These are phyloP conservation scores for Beverwykella pulmonaria DNA, from an alignment of 495 filamentous ascomycete species.

Conservation along the genomic window DNA sequence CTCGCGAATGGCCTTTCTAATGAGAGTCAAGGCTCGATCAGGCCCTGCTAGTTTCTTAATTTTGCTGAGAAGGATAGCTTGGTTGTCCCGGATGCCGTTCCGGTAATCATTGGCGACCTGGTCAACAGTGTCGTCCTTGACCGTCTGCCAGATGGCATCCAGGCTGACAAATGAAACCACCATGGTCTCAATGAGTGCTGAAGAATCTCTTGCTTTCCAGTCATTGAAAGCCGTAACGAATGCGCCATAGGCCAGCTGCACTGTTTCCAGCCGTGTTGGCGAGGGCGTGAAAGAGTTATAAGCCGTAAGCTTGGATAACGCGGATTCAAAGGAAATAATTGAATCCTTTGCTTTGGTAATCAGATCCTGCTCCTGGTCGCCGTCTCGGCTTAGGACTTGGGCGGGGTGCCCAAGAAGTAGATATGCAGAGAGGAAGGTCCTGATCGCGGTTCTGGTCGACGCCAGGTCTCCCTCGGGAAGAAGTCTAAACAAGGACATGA, in stretches of 20 bases:
- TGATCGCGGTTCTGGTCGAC: conserved; percentile 74
- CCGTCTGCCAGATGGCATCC: conserved; percentile 93
- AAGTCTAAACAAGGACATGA: conserved; percentile 77
- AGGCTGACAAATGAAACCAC: conserved; percentile 92
- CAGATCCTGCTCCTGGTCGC: conserved; percentile 84
- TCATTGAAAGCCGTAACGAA: conserved; percentile 92
- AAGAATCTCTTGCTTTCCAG: conserved; percentile 93
- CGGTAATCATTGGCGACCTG: conserved; percentile 86
- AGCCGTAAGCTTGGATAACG: conserved; percentile 55
- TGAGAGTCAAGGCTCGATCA: conserved; percentile 78
- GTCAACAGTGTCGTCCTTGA: conserved; percentile 86
- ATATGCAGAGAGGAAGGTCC: conserved; percentile 90
- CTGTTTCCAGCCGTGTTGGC: conserved; percentile 55
- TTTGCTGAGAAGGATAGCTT: conserved; percentile 81
- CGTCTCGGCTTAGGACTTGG: conserved; percentile 83
- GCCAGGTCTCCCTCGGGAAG: conserved; percentile 70
- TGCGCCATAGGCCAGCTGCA: conserved; percentile 72
- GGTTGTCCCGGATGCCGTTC: conserved; percentile 91
- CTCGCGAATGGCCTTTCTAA: conserved; percentile 79
- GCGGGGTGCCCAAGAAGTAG: conserved; percentile 89
- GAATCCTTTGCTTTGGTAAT: conserved; percentile 86
- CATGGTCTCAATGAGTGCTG: conserved; percentile 89
- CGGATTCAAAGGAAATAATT: conserved; percentile 78
- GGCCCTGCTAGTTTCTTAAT: conserved; percentile 88
- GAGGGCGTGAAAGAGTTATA: conserved; percentile 44